phyloP scores from a whole-genome alignment of 176 grass and related monocot species.

The Calamus simplicifolius region DNA sequence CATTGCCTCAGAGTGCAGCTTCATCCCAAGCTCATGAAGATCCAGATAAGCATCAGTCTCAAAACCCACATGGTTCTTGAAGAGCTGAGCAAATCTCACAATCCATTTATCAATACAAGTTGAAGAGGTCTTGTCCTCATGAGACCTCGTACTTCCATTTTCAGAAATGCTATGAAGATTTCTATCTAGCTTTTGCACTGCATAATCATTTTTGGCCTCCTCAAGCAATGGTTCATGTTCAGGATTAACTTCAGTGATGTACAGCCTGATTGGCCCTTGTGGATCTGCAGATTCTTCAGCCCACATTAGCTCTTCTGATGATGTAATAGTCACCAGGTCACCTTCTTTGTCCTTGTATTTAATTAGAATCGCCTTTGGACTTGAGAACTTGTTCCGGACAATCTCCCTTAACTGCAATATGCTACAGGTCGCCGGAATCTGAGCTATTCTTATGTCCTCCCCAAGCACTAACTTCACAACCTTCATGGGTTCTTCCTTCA shows the following conservation, averaged over 20 bases:
- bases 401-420: conserved; percentile 61
- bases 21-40: conserved; percentile 60
- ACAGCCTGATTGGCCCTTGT: conserved; percentile 51
- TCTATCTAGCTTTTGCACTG: conserved; percentile 22
- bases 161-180: conserved; percentile 26
- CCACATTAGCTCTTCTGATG: conserved; percentile 63
- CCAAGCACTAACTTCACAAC: conserved; percentile 77
- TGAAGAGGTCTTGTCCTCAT: conserved; percentile 19
- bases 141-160: conserved; percentile 23
- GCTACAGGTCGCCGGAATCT: conserved; percentile 52
- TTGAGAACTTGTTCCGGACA: conserved; percentile 59
- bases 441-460: conserved; percentile 85
- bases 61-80: conserved; percentile 68
- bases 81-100: conserved; percentile 66
- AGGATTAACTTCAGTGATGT: conserved; percentile 65
- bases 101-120: conserved; percentile 56
- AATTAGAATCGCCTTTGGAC: conserved; percentile 59
- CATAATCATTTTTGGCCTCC: conserved; percentile 27
- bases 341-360: conserved; percentile 92
- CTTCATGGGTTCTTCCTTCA: conserved; percentile 39
- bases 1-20: conserved; percentile 69
- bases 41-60: conserved; percentile 67
- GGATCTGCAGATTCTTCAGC: conserved; percentile 51
- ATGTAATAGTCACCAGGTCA: conserved; percentile 86
- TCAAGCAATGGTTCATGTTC: conserved; percentile 44